A percentile compares a stretch with the other conserved stretches of the same genome.
phyloP scores from a whole-genome alignment of 2,329 filamentous ascomycete genomes.

The Chaetomium olivaceum region DNA sequence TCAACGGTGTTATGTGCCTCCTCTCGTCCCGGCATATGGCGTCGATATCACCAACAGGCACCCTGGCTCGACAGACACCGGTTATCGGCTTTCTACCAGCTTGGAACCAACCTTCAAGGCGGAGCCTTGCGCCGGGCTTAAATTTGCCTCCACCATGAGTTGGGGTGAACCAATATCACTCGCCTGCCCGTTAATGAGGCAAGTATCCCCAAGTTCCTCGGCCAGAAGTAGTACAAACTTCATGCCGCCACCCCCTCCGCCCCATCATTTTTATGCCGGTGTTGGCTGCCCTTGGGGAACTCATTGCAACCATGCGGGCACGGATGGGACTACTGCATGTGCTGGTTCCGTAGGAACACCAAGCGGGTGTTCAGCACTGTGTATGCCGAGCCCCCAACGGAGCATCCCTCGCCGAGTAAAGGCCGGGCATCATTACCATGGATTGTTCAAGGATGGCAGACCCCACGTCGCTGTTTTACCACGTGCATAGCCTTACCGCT shows the following conservation, averaged over 20 bases:
- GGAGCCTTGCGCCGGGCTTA: not conserved
- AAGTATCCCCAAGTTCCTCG: not conserved
- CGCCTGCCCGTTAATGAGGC: not conserved
- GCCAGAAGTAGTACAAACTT: not conserved
- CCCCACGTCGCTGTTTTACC: not conserved
- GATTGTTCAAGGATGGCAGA: not conserved
- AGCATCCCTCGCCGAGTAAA: not conserved
- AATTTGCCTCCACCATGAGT: not conserved
- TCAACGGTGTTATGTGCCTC: not conserved
- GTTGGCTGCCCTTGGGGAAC: too few species aligned
- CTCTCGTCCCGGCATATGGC: constrained; percentile 1
- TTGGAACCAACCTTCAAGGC: not conserved
- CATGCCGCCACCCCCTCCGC: not conserved
- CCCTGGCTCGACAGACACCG: not conserved
- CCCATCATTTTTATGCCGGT: not conserved
- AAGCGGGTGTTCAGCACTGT: not conserved
- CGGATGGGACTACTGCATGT: not conserved
- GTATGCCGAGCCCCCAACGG: not conserved
- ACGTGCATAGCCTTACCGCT: not conserved
- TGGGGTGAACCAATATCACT: not conserved
- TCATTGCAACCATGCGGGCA: not conserved
- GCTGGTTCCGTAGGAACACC: not conserved
- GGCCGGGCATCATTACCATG: not conserved
- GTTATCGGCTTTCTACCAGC: not conserved
- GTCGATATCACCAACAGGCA: constrained; percentile 22